Evolutionary conservation across 2,329 filamentous ascomycete species (phyloP).

Genomic region (Fusarium brevicatenulatum): DNA sequence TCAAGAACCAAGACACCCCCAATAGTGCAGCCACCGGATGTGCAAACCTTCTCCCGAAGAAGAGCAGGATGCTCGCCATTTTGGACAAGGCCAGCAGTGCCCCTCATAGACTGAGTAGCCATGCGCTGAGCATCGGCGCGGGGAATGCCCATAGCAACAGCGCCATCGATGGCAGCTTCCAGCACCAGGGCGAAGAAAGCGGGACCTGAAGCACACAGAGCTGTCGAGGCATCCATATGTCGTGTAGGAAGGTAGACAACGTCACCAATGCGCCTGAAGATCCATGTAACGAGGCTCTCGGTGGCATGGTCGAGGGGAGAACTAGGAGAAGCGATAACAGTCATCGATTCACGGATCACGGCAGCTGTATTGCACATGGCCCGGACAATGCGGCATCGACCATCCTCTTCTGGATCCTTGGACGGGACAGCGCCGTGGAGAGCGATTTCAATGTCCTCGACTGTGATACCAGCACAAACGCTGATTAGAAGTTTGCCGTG

Average conservation of each 20-base stretch:
- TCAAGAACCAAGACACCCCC: constrained; percentile 78
- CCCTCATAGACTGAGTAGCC: constrained; percentile 83
- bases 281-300: constrained; percentile 73
- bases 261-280: constrained; percentile 79
- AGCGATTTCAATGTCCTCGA: constrained; percentile 72
- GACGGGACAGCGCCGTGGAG: constrained; percentile 66
- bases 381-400: constrained; percentile 73
- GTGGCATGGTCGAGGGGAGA: constrained; percentile 66
- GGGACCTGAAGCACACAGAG: constrained; percentile 78
- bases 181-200: constrained; percentile 81
- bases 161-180: constrained; percentile 80
- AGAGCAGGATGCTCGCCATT: constrained; percentile 79
- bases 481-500: constrained; percentile 83
- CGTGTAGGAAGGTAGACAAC: constrained; percentile 73
- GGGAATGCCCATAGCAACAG: constrained; percentile 81
- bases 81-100: constrained; percentile 75
- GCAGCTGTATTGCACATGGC: constrained; percentile 89
- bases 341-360: constrained; percentile 83
- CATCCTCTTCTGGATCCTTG: constrained; percentile 57
- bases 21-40: constrained; percentile 82
- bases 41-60: constrained; percentile 79
- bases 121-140: constrained; percentile 78
- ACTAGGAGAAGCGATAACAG: constrained; percentile 73
- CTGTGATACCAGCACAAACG: constrained; percentile 81
- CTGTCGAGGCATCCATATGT: constrained; percentile 78